Evolutionary conservation across 2,329 filamentous ascomycete species (phyloP).

Genomic region (Aplosporella prunicola): DNA sequence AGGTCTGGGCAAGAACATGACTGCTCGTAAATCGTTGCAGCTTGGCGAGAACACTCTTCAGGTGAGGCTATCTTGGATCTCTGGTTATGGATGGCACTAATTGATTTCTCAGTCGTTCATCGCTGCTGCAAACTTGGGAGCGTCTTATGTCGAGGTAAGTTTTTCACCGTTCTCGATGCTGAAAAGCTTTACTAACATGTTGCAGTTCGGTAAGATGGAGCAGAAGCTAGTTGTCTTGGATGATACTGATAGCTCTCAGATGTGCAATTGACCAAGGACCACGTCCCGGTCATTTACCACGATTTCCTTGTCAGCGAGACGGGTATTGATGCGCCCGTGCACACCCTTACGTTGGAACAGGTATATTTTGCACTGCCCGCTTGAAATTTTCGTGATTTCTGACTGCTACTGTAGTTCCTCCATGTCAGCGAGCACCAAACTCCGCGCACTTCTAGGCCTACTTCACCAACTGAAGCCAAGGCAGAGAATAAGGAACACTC

Average conservation of each 20-base stretch:
- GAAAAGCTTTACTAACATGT: conserved; percentile 11
- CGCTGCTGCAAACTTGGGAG: conserved; percentile 85
- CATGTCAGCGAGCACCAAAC: conserved; percentile 60
- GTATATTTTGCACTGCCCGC: conserved; percentile 10
- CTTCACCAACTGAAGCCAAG: conserved; percentile 30
- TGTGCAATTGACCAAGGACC: conserved; percentile 96
- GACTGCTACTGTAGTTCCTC: conserved; percentile 47
- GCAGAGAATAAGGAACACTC: conserved; percentile 12
- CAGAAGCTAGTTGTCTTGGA: not conserved
- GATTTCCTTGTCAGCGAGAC: conserved; percentile 98
- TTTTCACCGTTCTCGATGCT: not conserved
- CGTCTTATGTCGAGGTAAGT: conserved; percentile 55
- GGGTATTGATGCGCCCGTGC: conserved; percentile 91
- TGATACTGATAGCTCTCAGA: conserved; percentile 44
- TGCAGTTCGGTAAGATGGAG: conserved; percentile 18
- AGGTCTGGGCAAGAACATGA: conserved; percentile 82
- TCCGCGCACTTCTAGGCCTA: conserved; percentile 37
- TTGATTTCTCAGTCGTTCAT: conserved; percentile 64
- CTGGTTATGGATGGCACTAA: conserved; percentile 11
- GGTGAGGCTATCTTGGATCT: conserved; percentile 15
- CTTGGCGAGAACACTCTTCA: conserved; percentile 92
- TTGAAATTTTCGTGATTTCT: conserved; percentile 12
- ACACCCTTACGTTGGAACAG: conserved; percentile 89
- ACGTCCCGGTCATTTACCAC: conserved; percentile 96
- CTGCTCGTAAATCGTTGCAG: conserved; percentile 76